Base-by-base conservation (phyloP, 495 filamentous ascomycete species). In the Lasiosphaeriaceae sp. region DNA sequence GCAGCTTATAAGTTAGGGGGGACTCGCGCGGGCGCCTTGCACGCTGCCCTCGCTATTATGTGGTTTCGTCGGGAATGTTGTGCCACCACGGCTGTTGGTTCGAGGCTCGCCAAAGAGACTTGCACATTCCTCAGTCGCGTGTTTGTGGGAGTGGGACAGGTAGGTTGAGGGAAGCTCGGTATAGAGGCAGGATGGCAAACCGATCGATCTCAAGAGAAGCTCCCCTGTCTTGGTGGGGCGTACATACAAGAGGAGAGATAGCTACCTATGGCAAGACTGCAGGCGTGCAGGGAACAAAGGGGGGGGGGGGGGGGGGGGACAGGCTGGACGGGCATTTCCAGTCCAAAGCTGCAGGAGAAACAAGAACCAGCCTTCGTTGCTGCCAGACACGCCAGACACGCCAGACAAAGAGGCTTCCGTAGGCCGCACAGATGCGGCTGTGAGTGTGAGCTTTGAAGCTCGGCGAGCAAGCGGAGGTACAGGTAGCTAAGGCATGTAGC, bases 21-120 rank as follows among this genome's bases (percentile, higher is more conserved):
- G 6, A 16, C 17, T 22, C 14, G 1, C 22, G 11, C 31, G n/a
- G 8, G 6, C 19, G 12, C 24, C 23, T n/a, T 31, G 46, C 23
- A 39, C 12, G 49, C 7, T 50, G 49, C 29, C n/a, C 26, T 31
- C 26, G 26, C 9, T 31, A 31, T 31, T n/a, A 9, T 31, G 26
- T 9, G 3, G 26, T 51, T 50, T 45, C 37, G 47, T 21, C 51
- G 53, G 57, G 61, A 63, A 63, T 59, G 61, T 20, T 47, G 53
- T 59, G 53, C 41, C n/a, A 58, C 56, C 12, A 34, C 47, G 50
- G 21, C 34, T 51, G 26, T 14, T 45, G 11, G 31, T 41, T 56
- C 17, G 34, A 43, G 31, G 19, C 45, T 24, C 35, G n/a, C 2
- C 44, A 21, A 20, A 41, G 50, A 49, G 29, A 17, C 14, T 11